These are phyloP conservation scores for Amanita pallidorosea DNA, from an alignment of 768 basidiomycete species.

Conservation along the genomic window DNA sequence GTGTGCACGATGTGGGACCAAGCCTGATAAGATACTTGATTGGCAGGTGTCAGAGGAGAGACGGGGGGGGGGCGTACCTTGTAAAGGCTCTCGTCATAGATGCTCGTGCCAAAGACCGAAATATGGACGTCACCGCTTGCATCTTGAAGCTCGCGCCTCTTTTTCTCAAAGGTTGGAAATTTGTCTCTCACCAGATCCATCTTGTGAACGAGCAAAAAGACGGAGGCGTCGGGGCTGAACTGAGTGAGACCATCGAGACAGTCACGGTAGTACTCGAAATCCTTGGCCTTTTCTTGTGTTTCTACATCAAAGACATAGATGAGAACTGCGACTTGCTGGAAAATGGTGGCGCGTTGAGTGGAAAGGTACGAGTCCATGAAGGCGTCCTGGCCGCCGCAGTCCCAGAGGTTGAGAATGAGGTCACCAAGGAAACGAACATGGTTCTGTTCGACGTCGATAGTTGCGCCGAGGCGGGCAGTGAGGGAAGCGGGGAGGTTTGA, in stretches of 20 bases:
- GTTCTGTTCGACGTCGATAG: slow-evolving; percentile 96
- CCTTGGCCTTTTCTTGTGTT: slow-evolving; percentile 72
- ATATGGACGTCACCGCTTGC: slow-evolving; percentile 50
- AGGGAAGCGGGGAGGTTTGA: slow-evolving; percentile 91
- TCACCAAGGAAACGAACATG: slow-evolving; percentile 96
- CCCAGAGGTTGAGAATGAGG: slow-evolving; percentile 94
- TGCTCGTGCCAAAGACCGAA: slow-evolving; percentile 86
- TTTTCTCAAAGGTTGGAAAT: slow-evolving; percentile 53
- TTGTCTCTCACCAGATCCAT: slow-evolving; percentile 86
- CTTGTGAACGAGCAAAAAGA: slow-evolving; percentile 93
- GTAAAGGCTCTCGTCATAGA: slow-evolving; percentile 96
- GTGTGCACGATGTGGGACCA: slow-evolving; percentile 98
- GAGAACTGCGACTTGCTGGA: slow-evolving; percentile 92
- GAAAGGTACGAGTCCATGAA: slow-evolving; percentile 98
- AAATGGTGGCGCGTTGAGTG: slow-evolving; percentile 86
- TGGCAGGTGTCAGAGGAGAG: background rate
- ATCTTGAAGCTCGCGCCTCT: slow-evolving; percentile 61
- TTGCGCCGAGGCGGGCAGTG: slow-evolving; percentile 87
- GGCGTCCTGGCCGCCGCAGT: slow-evolving; percentile 96
- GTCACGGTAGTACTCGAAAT: slow-evolving; percentile 86
- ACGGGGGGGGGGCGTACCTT: slow-evolving; percentile 37
- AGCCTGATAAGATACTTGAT: slow-evolving; percentile 44
- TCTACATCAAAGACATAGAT: slow-evolving; percentile 99
- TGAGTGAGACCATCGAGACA: slow-evolving; percentile 77
- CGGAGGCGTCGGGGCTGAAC: slow-evolving; percentile 70